Base-by-base conservation (phyloP, 2,329 filamentous ascomycete genomes). In the Huntiella abstrusa region DNA sequence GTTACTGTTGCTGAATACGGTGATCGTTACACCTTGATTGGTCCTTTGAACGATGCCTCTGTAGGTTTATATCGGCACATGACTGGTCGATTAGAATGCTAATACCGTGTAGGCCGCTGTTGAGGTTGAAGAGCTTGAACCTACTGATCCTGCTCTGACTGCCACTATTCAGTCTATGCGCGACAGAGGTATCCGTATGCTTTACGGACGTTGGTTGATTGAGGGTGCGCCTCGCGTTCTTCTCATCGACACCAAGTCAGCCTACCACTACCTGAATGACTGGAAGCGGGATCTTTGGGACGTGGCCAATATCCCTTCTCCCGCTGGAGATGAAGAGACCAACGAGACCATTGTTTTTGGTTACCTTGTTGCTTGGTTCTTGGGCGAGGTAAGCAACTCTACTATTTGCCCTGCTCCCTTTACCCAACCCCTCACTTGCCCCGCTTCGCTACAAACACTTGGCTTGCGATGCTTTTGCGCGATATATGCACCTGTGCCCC, bases 1-100 rank as follows among this genome's bases (percentile, higher is more conserved):
- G 91, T 96, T 51, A 96, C 91, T 38, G 95, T 88, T 1, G 86
- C 86, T 51, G 91, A 98, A 64, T 98, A 96, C 91, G 91, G 91
- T 63, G 86, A 94, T 50, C 77, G 85, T 54, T 98, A 98, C 64
- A 93, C 85, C 22, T 74, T 96, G 53, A 87, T 98, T 60, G 91
- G 91, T 2, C 91, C 91, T 49, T 77, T 93, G 60, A 95, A 96
- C 65, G 80, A 82, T 60, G 74, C 80, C 56, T 95, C 91, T 53
- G 84, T 91, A 71, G 57, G 80, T 59, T 38, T 5, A 13, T 12
- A 10, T 35, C 34, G 12, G 1, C 7, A 15, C n/a, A 33, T 4
- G 16, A 35, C 11, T 17, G 16, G 22, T 8, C 17, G 28, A 13
- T 4, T 16, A 6, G 4, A 5, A 16, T 19, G 12, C 4, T 41